Evolutionary conservation across 768 basidiomycete genomes (phyloP).

Genomic region (Butyriboletus loyo): DNA sequence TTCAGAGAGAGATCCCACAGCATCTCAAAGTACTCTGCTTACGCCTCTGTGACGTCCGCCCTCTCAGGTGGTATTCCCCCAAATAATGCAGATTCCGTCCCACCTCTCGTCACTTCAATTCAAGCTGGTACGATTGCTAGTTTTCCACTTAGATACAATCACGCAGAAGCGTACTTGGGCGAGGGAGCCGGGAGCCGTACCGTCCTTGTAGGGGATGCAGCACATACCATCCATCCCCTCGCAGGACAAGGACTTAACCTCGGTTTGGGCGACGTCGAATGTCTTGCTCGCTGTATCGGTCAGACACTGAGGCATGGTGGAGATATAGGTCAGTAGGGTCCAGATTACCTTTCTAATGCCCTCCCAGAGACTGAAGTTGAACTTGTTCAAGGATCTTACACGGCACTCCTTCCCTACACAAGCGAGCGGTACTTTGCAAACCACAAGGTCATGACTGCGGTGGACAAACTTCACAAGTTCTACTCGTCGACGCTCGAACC

Average conservation of each 20-base stretch:
- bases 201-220: slow-evolving; percentile 92
- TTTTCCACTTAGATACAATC: slow-evolving; percentile 86
- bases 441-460: slow-evolving; percentile 77
- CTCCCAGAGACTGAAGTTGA: background rate
- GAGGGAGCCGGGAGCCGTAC: slow-evolving; percentile 65
- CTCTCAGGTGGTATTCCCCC: slow-evolving; percentile 53
- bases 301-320: slow-evolving; percentile 58
- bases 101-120: slow-evolving; percentile 70
- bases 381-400: slow-evolving; percentile 58
- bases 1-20: slow-evolving; percentile 74
- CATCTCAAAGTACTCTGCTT: slow-evolving; percentile 62
- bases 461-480: slow-evolving; percentile 89
- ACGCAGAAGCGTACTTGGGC: slow-evolving; percentile 84
- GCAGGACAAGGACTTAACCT: slow-evolving; percentile 96
- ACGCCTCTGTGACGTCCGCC: slow-evolving; percentile 44
- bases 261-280: slow-evolving; percentile 84
- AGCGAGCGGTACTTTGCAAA: slow-evolving; percentile 82
- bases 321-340: slow-evolving; percentile 66
- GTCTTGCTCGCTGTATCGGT: slow-evolving; percentile 64
- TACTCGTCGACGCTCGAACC: slow-evolving; percentile 67
- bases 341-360: background rate
- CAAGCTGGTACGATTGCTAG: slow-evolving; percentile 77
- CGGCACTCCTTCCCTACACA: slow-evolving; percentile 71
- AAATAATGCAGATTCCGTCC: slow-evolving; percentile 57
- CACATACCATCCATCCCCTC: slow-evolving; percentile 91